Conservation (phyloP, 768 basidiomycete species). For the Cubamyces lactineus region DNA sequence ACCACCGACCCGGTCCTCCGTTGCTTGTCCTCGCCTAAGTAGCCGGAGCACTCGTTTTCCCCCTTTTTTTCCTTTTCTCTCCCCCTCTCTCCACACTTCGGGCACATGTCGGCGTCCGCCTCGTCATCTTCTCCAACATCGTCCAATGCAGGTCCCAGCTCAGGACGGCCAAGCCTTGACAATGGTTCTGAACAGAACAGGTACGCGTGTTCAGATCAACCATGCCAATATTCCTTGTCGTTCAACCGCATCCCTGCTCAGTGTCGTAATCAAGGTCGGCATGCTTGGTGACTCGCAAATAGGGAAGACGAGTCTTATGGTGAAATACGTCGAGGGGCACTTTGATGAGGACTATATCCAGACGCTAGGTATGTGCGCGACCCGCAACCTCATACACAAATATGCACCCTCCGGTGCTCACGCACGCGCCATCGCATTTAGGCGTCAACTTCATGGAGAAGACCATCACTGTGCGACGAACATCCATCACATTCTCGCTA, state of each 20-base stretch:
- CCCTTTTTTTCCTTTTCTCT: conserved; percentile 13
- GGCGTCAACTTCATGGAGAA: conserved; percentile 99
- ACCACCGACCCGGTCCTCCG: conserved; percentile 23
- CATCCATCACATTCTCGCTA: conserved; percentile 99
- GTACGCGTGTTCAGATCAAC: conserved; percentile 15
- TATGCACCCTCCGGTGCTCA: background rate
- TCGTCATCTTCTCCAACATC: conserved; percentile 32
- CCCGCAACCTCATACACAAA: background rate
- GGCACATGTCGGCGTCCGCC: conserved; percentile 33
- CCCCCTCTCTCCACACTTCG: conserved; percentile 9
- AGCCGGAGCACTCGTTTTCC: conserved; percentile 25
- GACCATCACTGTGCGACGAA: conserved; percentile 96
- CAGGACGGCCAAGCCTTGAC: conserved; percentile 26
- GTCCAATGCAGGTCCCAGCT: conserved; percentile 31
- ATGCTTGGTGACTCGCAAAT: conserved; percentile 99
- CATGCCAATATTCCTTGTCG: background rate
- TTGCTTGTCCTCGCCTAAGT: conserved; percentile 22
- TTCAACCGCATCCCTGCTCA: conserved; percentile 31
- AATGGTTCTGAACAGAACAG: conserved; percentile 36
- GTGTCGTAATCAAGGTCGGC: conserved; percentile 97
- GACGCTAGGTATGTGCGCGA: conserved; percentile 77
- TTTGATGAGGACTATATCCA: conserved; percentile 99
- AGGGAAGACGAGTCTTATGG: conserved; percentile 99
- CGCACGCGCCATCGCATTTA: conserved; percentile 23
- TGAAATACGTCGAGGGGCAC: conserved; percentile 98